phyloP scores from a whole-genome alignment of 2,329 filamentous ascomycete genomes.

The Diaporthe amygdali region DNA sequence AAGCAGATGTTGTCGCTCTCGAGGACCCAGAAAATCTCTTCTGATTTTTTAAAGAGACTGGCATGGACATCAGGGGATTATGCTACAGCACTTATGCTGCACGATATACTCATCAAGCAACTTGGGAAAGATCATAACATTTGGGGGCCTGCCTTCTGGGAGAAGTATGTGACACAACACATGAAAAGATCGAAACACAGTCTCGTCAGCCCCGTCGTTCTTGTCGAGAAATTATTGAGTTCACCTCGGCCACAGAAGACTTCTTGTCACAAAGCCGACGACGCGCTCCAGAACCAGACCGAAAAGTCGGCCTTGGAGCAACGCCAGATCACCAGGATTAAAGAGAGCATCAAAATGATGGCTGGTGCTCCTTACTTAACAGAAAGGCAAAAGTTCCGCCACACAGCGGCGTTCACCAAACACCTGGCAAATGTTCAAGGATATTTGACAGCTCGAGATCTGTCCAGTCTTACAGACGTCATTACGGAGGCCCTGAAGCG shows the following conservation, averaged over 20 bases:
- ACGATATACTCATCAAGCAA: constrained; percentile 24
- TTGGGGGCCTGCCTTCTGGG: constrained; percentile 31
- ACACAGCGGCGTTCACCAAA: constrained; percentile 38
- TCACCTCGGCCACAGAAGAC: background rate
- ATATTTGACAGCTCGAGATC: constrained; percentile 33
- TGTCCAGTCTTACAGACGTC: constrained; percentile 26
- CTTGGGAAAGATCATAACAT: background rate
- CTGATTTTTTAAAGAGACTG: constrained; percentile 27
- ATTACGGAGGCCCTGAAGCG: constrained; percentile 41
- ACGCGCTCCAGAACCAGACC: background rate
- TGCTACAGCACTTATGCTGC: constrained; percentile 27
- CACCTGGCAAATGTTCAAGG: constrained; percentile 35
- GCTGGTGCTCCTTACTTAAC: constrained; percentile 1
- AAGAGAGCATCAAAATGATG: constrained; percentile 5
- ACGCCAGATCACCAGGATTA: constrained; percentile 12
- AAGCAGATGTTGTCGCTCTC: constrained; percentile 27
- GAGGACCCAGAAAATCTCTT: constrained; percentile 22
- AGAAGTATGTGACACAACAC: constrained; percentile 27
- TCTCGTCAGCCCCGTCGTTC: background rate
- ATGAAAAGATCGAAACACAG: constrained; percentile 2
- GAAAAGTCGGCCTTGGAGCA: background rate
- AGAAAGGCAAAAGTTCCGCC: constrained; percentile 32
- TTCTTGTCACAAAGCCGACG: background rate
- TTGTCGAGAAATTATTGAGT: constrained; percentile 6
- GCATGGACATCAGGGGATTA: constrained; percentile 30